Evolutionary conservation across 371 early-diverging fungal species (phyloP).

Genomic region (Nematocida ironsii): DNA sequence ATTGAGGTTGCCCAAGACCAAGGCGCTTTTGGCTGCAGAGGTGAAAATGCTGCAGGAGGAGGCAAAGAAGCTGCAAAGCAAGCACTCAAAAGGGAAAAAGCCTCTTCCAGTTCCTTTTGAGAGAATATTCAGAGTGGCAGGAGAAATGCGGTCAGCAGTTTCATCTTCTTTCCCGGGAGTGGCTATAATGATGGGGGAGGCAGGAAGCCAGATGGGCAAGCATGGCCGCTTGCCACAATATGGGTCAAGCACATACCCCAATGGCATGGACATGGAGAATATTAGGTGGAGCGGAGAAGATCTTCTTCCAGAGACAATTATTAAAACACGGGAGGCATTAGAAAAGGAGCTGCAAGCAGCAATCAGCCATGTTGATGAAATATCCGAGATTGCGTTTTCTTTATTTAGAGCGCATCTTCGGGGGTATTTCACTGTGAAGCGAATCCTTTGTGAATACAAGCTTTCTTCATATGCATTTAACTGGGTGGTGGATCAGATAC

Average conservation of each 20-base stretch:
- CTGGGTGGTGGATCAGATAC: constrained; percentile 87
- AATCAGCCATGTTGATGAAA: constrained; percentile 30
- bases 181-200: not conserved
- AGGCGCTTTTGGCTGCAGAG: constrained; percentile 26
- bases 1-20: not conserved
- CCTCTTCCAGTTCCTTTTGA: constrained; percentile 52
- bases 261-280: not conserved
- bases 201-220: not conserved
- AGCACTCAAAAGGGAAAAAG: constrained; percentile 13
- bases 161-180: constrained; percentile 10
- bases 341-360: constrained; percentile 34
- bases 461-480: constrained; percentile 73
- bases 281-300: constrained; percentile 20
- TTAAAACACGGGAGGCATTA: constrained; percentile 18
- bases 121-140: constrained; percentile 25
- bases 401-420: constrained; percentile 41
- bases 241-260: not conserved
- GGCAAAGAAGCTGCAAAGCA: not conserved
- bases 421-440: constrained; percentile 42
- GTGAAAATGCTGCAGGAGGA: constrained; percentile 41
- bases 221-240: not conserved
- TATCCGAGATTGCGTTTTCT: constrained; percentile 32
- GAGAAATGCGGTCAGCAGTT: not conserved
- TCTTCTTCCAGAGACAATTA: constrained; percentile 42
- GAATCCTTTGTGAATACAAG: constrained; percentile 40